These are phyloP conservation scores for Castanea crenata DNA, from an alignment of 306 rosid genomes.

Conservation along the genomic window DNA sequence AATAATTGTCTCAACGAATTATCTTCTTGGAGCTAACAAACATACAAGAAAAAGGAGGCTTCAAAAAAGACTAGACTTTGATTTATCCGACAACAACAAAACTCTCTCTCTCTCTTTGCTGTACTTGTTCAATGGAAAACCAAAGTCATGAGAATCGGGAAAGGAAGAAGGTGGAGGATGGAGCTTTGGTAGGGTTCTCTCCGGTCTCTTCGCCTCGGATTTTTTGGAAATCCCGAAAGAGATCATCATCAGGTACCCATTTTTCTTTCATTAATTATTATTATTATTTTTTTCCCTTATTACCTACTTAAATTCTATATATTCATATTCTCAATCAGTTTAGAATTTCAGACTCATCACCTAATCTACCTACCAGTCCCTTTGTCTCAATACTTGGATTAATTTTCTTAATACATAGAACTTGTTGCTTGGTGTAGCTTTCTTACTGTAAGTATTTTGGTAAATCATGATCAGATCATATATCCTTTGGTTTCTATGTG, in stretches of 20 bases:
- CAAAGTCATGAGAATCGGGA: not conserved
- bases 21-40: constrained; percentile 21
- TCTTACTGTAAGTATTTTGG: no score
- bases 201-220: constrained; percentile 62
- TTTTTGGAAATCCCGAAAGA: constrained; percentile 81
- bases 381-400: no score
- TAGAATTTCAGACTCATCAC: no score
- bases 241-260: constrained; percentile 57
- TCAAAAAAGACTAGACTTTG: not conserved
- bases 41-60: not conserved
- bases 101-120: not conserved
- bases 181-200: constrained; percentile 65
- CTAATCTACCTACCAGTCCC: no score
- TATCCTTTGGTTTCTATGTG: not conserved
- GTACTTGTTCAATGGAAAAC: constrained; percentile 42
- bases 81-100: not conserved
- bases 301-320: no score
- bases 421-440: no score
- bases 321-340: no score
- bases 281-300: no score
- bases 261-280: no score
- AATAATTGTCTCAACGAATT: not conserved
- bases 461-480: not conserved
- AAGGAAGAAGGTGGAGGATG: constrained; percentile 44
- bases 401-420: no score